Evolutionary conservation across 345 rosid species (phyloP).

Genomic region (Brassica napus): DNA sequence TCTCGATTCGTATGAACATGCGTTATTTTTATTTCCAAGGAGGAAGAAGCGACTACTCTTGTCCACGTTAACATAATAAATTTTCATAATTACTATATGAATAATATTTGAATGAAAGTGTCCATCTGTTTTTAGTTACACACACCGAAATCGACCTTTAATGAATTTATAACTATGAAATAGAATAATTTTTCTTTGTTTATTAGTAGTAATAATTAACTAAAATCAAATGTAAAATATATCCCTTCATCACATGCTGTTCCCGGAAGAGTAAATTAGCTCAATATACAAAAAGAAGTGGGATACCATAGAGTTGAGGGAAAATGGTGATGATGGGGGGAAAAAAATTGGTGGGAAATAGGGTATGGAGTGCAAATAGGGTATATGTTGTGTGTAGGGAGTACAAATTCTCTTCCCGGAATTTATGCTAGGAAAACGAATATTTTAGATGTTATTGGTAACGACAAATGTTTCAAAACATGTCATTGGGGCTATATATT

Average conservation of each 20-base stretch:
- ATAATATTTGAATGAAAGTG: background rate
- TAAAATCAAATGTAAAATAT: background rate
- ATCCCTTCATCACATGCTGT: conserved; percentile 28
- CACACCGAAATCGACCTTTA: background rate
- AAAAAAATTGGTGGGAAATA: too few relatives aligned
- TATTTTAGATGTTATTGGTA: background rate
- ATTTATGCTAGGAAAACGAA: conserved; percentile 1
- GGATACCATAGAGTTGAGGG: too few relatives aligned
- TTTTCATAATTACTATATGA: background rate
- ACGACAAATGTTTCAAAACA: conserved; percentile 25
- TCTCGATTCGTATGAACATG: conserved; percentile 9
- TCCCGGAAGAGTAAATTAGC: too few relatives aligned
- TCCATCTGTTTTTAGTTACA: background rate
- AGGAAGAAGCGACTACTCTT: conserved; percentile 26
- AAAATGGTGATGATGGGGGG: too few relatives aligned
- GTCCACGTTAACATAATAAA: conserved; percentile 18
- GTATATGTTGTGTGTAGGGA: too few relatives aligned
- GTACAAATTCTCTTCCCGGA: too few relatives aligned
- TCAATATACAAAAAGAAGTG: too few relatives aligned
- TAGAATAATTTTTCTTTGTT: background rate
- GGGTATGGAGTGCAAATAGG: too few relatives aligned
- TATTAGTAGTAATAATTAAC: background rate
- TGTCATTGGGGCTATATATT: background rate
- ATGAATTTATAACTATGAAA: background rate
- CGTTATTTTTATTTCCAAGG: conserved; percentile 9